Conservation (phyloP, 2,329 filamentous ascomycete species). For the Apiospora koreana region DNA sequence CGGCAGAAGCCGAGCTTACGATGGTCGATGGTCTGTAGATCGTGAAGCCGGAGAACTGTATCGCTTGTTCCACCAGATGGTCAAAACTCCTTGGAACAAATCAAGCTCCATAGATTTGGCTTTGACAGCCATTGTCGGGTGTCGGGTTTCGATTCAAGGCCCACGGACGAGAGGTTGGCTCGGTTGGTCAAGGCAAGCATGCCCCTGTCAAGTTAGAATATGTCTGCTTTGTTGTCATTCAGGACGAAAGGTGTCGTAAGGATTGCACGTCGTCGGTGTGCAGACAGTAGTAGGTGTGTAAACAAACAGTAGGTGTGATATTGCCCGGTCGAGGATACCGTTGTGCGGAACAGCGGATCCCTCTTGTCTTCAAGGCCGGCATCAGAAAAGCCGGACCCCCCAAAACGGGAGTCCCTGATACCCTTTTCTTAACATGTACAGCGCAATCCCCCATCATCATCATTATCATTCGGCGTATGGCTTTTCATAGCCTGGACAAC, state of each 20-base stretch:
- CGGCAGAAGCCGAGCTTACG: slow-evolving; percentile 1
- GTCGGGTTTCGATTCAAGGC: neutral
- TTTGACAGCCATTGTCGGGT: neutral
- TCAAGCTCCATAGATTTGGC: neutral
- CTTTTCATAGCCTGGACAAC: too few species aligned
- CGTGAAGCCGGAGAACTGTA: neutral
- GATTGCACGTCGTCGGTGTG: neutral
- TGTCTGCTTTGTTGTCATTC: neutral
- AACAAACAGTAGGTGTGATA: neutral
- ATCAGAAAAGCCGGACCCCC: neutral
- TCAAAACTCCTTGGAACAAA: neutral
- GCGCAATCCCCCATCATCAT: too few species aligned
- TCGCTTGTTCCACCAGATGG: slow-evolving; percentile 6
- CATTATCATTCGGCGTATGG: too few species aligned
- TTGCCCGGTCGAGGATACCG: neutral
- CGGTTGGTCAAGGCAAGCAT: neutral
- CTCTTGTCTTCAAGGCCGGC: neutral
- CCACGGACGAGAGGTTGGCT: neutral
- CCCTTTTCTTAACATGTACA: neutral
- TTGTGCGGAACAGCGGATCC: neutral
- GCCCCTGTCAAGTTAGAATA: neutral
- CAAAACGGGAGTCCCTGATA: neutral
- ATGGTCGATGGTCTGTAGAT: neutral
- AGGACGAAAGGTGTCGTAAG: neutral
- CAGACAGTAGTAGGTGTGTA: neutral